phyloP scores from a whole-genome alignment of 2,329 filamentous ascomycete species.

The Geosmithia morbida region DNA sequence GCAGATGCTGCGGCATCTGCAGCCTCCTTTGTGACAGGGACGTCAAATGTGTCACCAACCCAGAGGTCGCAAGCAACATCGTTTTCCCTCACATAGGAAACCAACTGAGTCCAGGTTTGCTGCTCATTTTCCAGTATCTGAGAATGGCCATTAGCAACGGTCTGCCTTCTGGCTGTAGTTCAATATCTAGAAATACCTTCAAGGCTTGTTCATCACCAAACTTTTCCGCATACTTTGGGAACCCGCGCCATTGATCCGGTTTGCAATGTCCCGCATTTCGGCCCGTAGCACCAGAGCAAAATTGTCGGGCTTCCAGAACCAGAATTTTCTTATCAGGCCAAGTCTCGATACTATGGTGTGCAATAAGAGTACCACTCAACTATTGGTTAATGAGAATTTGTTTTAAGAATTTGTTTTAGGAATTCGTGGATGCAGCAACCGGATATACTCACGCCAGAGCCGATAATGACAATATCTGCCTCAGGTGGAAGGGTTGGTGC shows the following conservation, averaged over 20 bases:
- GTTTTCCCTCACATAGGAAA: slow-evolving; percentile 3
- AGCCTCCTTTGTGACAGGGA: slow-evolving; percentile 4
- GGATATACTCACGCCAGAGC: slow-evolving; percentile 3
- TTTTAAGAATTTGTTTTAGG: not conserved
- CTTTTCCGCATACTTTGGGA: slow-evolving; percentile 1
- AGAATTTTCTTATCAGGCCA: slow-evolving; percentile 4
- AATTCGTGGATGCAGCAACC: too few species aligned
- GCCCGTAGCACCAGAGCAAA: slow-evolving; percentile 4
- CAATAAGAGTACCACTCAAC: slow-evolving; percentile 4
- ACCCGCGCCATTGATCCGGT: slow-evolving; percentile 6
- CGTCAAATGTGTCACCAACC: slow-evolving; percentile 5
- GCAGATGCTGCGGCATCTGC: slow-evolving; percentile 1
- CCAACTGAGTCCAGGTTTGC: slow-evolving; percentile 4
- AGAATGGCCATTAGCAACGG: not conserved
- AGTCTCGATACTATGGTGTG: slow-evolving; percentile 3
- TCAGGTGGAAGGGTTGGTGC: slow-evolving; percentile 1
- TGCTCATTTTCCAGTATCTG: slow-evolving; percentile 5
- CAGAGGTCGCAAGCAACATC: slow-evolving; percentile 5
- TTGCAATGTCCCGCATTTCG: slow-evolving; percentile 4
- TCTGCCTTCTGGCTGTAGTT: not conserved
- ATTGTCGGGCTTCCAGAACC: slow-evolving; percentile 5
- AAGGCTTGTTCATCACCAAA: slow-evolving; percentile 5
- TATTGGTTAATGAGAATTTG: not conserved
- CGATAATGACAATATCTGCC: slow-evolving; percentile 4
- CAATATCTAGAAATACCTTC: not conserved